phyloP scores from a whole-genome alignment of 352 stramenopile species.

The Phytopythium montanum region DNA sequence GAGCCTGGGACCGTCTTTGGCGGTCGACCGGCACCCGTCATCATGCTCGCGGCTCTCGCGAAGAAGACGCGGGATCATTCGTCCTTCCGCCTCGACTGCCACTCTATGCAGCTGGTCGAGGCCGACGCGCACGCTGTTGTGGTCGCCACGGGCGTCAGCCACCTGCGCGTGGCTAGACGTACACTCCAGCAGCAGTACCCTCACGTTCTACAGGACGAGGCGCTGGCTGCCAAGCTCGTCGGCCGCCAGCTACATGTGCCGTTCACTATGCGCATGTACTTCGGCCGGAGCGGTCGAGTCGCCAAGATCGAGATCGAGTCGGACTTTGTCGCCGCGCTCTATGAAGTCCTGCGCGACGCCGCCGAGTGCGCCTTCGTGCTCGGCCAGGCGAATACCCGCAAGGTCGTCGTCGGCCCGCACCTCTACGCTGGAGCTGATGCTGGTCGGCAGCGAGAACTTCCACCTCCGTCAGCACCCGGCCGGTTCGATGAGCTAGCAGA shows the following conservation, averaged over 20 bases:
- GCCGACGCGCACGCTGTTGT: slow-evolving; percentile 20
- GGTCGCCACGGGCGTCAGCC: slow-evolving; percentile 21
- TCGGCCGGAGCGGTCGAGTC: slow-evolving; percentile 27
- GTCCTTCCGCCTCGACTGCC: slow-evolving; percentile 26
- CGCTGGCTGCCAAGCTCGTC: slow-evolving; percentile 40
- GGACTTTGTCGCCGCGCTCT: slow-evolving; percentile 35
- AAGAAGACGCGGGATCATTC: slow-evolving; percentile 29
- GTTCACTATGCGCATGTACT: slow-evolving; percentile 39
- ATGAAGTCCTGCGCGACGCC: slow-evolving; percentile 30
- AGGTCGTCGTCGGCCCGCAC: neutral
- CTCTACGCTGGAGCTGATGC: neutral
- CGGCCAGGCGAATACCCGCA: slow-evolving; percentile 2
- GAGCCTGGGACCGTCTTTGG: slow-evolving; percentile 23
- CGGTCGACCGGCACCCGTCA: slow-evolving; percentile 11
- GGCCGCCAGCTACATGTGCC: slow-evolving; percentile 34
- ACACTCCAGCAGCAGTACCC: slow-evolving; percentile 51
- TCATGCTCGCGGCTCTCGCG: slow-evolving; percentile 26
- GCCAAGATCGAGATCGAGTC: slow-evolving; percentile 31
- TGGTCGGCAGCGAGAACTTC: neutral
- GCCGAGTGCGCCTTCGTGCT: slow-evolving; percentile 35
- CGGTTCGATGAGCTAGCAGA: neutral
- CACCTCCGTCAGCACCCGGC: too few relatives aligned
- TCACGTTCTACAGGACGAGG: slow-evolving; percentile 24
- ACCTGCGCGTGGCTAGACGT: slow-evolving; percentile 36
- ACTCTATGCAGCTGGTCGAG: slow-evolving; percentile 18